These are phyloP conservation scores for Candida xiaguanensis DNA, from an alignment of 805 yeast species.

Conservation along the genomic window DNA sequence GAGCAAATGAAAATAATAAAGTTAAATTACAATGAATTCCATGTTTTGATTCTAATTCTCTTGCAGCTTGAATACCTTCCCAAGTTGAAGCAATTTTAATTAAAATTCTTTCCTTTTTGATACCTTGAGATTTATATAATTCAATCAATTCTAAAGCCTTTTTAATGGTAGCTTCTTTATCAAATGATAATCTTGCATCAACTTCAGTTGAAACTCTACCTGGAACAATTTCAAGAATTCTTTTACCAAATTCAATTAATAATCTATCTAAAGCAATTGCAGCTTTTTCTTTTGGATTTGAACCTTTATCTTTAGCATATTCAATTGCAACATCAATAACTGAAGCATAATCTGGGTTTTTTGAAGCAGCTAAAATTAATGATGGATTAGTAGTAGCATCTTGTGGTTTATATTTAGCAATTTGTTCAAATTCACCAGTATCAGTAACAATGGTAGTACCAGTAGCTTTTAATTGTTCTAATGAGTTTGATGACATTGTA, in stretches of 20 bases:
- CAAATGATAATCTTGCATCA: conserved; percentile 96
- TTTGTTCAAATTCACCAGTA: conserved; percentile 97
- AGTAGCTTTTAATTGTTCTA: conserved; percentile 89
- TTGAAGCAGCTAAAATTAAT: conserved; percentile 91
- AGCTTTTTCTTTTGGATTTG: conserved; percentile 64
- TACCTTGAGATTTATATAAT: conserved; percentile 81
- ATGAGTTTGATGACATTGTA: conserved; percentile 51
- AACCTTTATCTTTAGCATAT: conserved; percentile 61
- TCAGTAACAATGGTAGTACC: conserved; percentile 98
- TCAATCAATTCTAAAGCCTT: conserved; percentile 91
- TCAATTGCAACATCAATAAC: conserved; percentile 89
- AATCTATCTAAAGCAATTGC: conserved; percentile 83
- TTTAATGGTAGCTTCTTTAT: conserved; percentile 88
- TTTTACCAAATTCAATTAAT: conserved; percentile 93
- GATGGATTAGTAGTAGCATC: conserved; percentile 99
- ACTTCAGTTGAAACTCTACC: conserved; percentile 99
- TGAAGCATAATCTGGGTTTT: conserved; percentile 82
- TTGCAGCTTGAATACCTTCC: conserved; percentile 99
- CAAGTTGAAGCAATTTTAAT: conserved; percentile 97
- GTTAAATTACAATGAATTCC: conserved; percentile 95
- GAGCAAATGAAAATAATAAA: conserved; percentile 87
- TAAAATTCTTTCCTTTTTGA: conserved; percentile 82
- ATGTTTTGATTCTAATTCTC: conserved; percentile 86
- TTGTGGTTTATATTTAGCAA: conserved; percentile 97
- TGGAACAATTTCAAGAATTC: conserved; percentile 90